phyloP scores from a whole-genome alignment of 495 filamentous ascomycete genomes.

The Penicillium nucicola region DNA sequence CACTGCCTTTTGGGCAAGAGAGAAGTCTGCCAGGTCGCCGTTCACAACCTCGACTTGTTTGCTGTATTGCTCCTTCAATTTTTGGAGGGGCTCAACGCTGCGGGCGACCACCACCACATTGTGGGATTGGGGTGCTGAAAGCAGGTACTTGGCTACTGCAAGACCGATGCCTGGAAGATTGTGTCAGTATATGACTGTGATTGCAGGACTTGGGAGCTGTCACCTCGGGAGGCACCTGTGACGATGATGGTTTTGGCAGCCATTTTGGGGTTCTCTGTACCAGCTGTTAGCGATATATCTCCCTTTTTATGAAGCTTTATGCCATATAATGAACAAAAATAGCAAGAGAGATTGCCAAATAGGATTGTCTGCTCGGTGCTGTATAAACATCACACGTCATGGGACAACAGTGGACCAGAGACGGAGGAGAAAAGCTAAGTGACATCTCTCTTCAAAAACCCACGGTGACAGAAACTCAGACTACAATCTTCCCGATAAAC shows the following conservation, averaged over 20 bases:
- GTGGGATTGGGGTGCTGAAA: conserved; percentile 55
- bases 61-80: conserved; percentile 61
- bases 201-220: background rate
- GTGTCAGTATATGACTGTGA: background rate
- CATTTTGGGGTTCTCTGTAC: conserved; percentile 20
- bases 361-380: background rate
- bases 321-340: too few relatives aligned
- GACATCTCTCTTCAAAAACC: too few relatives aligned
- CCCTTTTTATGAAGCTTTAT: too few relatives aligned
- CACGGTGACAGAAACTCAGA: too few relatives aligned
- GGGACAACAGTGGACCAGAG: too few relatives aligned
- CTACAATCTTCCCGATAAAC: too few relatives aligned
- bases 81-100: conserved; percentile 60
- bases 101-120: conserved; percentile 78
- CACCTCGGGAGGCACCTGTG: conserved; percentile 62
- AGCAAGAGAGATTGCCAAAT: too few relatives aligned
- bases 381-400: background rate
- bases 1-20: conserved; percentile 58
- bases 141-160: conserved; percentile 70
- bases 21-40: conserved; percentile 70
- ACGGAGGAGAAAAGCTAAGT: too few relatives aligned
- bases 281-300: background rate
- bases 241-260: conserved; percentile 57
- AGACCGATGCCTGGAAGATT: conserved; percentile 70
- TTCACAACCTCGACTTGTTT: conserved; percentile 67